Base-by-base conservation (phyloP, 306 rosid genomes). In the Dalbergia cochinchinensis region DNA sequence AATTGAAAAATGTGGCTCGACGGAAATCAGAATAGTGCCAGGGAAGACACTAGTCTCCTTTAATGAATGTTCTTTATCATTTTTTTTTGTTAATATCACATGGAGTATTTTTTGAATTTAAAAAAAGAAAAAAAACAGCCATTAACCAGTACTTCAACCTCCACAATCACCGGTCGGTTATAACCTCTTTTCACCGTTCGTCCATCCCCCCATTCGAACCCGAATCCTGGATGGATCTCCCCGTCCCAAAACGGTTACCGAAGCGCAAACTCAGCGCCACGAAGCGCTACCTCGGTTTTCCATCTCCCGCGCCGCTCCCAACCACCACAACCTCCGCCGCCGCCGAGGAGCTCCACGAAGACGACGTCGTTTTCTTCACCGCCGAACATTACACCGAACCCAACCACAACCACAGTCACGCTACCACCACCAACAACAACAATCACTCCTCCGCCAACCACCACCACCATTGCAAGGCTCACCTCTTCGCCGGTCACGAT, bases 361-460 rank as follows among this genome's bases (percentile, higher is more conserved):
- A 86, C 81, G 95, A 90, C 75, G 82, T 92, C 69, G 83, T 92
- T 77, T 89, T 92, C 81, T 82, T 88, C 86, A 45, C 63, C 73
- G 81, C 65, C 8, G 83, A 84, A 39, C 79, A 71, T 34, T 1
- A 3, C 20, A n/a, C 80, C n/a, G 92, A 81, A 58, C 59, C 82
- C 4, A 78, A 41, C 77, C 73, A 69, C 48, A 42, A 8, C 55
- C 53, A 60, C 74, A 73, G 60, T 26, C 31, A 26, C 31, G 2
- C 31, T 37, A 20, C 78, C 54, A 71, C 82, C 51, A 80, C 87
- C 15, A 92, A 72, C 68, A 86, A 65, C 66, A 37, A 37, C 41
- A 37, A 37, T 6, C 41, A 4, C 80, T 48, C 82, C 74, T 57
- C 9, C 72, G 60, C 65, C 55, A 9, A 18, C 71, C 62, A 48